Conservation (phyloP, 2,329 filamentous ascomycete species). For the Aspergillus sp. region DNA sequence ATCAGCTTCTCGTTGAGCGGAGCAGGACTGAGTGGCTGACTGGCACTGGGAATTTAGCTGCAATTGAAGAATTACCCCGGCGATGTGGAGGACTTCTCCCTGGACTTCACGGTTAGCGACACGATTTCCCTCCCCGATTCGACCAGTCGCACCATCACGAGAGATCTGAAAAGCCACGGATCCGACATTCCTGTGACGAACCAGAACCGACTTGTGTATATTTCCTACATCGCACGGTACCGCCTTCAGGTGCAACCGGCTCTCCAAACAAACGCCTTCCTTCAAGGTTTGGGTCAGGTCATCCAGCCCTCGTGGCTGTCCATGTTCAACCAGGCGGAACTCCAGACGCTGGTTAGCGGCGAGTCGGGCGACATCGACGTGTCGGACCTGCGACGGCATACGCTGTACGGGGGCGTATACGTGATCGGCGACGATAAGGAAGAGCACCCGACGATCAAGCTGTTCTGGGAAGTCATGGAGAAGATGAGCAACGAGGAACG, state of each 20-base stretch:
- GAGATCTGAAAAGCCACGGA: slow-evolving; percentile 74
- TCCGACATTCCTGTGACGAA: slow-evolving; percentile 80
- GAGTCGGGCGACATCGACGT: slow-evolving; percentile 84
- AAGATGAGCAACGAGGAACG: slow-evolving; percentile 73
- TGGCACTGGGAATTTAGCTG: slow-evolving; percentile 33
- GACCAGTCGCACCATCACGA: slow-evolving; percentile 63
- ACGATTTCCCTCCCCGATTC: slow-evolving; percentile 54
- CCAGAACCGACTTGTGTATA: slow-evolving; percentile 89
- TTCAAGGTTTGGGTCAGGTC: slow-evolving; percentile 80
- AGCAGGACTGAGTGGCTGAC: background rate
- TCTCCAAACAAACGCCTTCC: slow-evolving; percentile 81
- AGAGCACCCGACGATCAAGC: slow-evolving; percentile 79
- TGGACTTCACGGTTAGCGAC: slow-evolving; percentile 90
- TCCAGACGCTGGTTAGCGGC: slow-evolving; percentile 90
- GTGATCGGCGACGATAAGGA: slow-evolving; percentile 80
- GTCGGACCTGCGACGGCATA: slow-evolving; percentile 79
- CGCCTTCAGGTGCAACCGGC: slow-evolving; percentile 78
- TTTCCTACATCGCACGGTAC: slow-evolving; percentile 85
- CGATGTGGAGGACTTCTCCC: slow-evolving; percentile 73
- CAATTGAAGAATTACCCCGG: slow-evolving; percentile 81
- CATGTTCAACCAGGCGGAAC: slow-evolving; percentile 97
- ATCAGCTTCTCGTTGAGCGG: background rate
- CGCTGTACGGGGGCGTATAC: slow-evolving; percentile 84
- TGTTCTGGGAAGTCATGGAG: slow-evolving; percentile 91
- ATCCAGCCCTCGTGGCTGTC: slow-evolving; percentile 91